phyloP scores from a whole-genome alignment of 768 basidiomycete species.

The Mrakia frigida region DNA sequence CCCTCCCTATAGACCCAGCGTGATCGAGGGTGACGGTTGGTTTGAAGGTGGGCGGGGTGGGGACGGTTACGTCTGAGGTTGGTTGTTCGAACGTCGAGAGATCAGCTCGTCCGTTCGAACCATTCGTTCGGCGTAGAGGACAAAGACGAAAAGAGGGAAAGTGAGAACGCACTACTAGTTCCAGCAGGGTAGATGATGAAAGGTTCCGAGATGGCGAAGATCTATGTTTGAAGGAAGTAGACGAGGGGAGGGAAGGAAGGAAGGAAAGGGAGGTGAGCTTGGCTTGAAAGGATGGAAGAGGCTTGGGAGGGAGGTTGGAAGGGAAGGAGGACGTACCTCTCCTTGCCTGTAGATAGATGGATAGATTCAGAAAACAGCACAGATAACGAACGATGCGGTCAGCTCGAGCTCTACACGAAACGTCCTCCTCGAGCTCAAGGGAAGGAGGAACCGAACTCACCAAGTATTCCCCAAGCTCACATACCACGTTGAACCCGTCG shows the following conservation, averaged over 20 bases:
- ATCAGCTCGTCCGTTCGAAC: neutral
- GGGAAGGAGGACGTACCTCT: neutral
- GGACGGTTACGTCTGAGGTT: neutral
- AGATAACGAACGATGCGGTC: too few relatives aligned
- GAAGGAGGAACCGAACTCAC: neutral
- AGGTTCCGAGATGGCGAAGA: neutral
- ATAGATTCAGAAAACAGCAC: too few relatives aligned
- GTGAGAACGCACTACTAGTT: neutral
- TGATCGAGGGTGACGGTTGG: neutral
- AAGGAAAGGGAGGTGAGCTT: neutral
- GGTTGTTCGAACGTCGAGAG: neutral
- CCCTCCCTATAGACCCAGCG: neutral
- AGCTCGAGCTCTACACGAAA: too few relatives aligned
- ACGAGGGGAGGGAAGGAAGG: neutral
- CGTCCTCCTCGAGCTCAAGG: too few relatives aligned
- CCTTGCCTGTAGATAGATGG: neutral
- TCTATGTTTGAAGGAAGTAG: neutral
- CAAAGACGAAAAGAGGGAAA: neutral
- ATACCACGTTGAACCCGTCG: neutral
- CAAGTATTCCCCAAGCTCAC: too few relatives aligned
- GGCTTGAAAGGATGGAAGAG: neutral
- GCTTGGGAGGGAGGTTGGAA: neutral
- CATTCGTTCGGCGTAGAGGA: neutral
- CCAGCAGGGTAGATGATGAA: conserved; percentile 1
- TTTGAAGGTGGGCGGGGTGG: neutral